Conservation (phyloP, 176 grass and related monocot genomes). For the Aegilops umbellulata region DNA sequence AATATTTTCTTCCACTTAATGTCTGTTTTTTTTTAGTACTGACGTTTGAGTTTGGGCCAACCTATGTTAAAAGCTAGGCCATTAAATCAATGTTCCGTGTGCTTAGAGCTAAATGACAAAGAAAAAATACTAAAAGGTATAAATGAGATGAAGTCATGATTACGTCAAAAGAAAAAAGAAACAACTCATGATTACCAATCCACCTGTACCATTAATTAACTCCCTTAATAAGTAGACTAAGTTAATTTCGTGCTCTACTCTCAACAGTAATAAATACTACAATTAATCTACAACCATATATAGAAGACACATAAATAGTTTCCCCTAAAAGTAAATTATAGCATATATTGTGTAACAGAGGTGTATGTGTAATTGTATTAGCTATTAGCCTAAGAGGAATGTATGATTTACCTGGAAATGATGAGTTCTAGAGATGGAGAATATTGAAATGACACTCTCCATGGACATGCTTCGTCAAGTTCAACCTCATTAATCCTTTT, state of each 20-base stretch:
- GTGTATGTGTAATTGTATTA: background rate
- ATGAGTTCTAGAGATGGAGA: conserved; percentile 74
- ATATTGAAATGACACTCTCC: conserved; percentile 70
- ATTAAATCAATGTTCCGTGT: background rate
- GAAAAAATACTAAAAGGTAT: background rate
- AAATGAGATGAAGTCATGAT: background rate
- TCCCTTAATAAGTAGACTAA: background rate
- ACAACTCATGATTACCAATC: background rate
- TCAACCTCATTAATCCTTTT: conserved; percentile 79
- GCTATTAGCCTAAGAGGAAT: conserved; percentile 22
- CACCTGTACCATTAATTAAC: conserved; percentile 12
- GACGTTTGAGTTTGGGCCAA: background rate
- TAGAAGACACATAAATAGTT: background rate
- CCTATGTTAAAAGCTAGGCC: background rate
- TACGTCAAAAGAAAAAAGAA: background rate
- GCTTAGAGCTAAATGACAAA: background rate
- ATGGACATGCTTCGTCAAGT: conserved; percentile 58
- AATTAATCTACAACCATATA: background rate
- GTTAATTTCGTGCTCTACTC: background rate
- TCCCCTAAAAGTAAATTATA: background rate
- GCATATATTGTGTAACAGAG: background rate
- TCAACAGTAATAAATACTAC: background rate
- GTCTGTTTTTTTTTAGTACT: background rate
- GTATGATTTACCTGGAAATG: conserved; percentile 69
- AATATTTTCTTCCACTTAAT: background rate